Evolutionary conservation across 1,284 basidiomycete genomes (phyloP).

Genomic region (Leccinum angustisporum): DNA sequence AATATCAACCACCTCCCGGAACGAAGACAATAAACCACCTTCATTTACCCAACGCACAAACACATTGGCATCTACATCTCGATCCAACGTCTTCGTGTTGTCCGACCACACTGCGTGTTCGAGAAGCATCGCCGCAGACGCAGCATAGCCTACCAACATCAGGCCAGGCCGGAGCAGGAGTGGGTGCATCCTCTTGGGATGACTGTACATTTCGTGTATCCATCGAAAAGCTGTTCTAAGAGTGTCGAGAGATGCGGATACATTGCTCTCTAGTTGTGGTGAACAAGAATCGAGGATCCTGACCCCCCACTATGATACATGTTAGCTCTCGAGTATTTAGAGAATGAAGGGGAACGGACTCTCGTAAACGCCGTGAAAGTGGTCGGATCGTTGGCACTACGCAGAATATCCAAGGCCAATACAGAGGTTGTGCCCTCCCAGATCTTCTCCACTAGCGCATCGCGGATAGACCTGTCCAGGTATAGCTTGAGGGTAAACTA

Average conservation of each 20-base stretch:
- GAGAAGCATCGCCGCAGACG: conserved; percentile 54
- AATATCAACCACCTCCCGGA: conserved; percentile 42
- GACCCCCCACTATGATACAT: conserved; percentile 51
- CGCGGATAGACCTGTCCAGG: conserved; percentile 49
- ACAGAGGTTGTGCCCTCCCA: conserved; percentile 81
- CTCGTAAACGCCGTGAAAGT: conserved; percentile 39
- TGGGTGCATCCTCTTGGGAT: conserved; percentile 33
- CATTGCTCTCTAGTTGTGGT: conserved; percentile 24
- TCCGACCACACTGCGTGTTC: conserved; percentile 67
- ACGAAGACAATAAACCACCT: conserved; percentile 43
- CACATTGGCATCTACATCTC: conserved; percentile 48
- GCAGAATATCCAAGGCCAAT: conserved; percentile 64
- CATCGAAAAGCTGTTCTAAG: conserved; percentile 39
- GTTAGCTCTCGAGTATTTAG: conserved; percentile 4
- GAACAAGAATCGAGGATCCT: conserved; percentile 45
- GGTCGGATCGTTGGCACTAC: conserved; percentile 45
- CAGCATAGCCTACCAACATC: conserved; percentile 52
- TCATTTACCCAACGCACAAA: conserved; percentile 60
- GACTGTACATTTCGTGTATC: conserved; percentile 20
- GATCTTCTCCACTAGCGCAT: conserved; percentile 74
- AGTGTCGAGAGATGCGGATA: conserved; percentile 31
- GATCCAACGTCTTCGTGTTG: conserved; percentile 32
- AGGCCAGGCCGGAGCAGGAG: conserved; percentile 57
- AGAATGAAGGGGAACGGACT: conserved; percentile 26
- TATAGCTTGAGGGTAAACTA: background rate